A percentile compares a stretch with the other conserved stretches of the same genome.
Evolutionary conservation across 2,329 filamentous ascomycete genomes (phyloP).

Genomic region (Dactylonectria macrodidyma): DNA sequence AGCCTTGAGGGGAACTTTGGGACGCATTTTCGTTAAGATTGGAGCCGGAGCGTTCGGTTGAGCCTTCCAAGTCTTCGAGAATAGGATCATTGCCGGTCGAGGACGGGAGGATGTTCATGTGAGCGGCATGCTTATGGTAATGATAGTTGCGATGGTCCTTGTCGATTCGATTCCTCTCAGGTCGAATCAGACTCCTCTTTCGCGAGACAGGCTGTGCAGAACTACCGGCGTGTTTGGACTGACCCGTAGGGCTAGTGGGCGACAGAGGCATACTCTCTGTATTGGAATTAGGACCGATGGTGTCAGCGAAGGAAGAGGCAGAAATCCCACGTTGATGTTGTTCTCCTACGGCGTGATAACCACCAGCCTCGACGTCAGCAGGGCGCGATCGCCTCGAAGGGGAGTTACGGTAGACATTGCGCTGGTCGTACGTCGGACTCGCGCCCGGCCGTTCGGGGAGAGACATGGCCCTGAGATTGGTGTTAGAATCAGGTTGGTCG

Average conservation of each 20-base stretch:
- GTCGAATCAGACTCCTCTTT: conserved; percentile 90
- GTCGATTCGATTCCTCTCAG: conserved; percentile 89
- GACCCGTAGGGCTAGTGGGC: conserved; percentile 55
- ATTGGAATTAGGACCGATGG: conserved; percentile 69
- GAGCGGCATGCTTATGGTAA: conserved; percentile 94
- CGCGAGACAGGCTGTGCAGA: conserved; percentile 64
- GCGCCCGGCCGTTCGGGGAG: conserved; percentile 76
- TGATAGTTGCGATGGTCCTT: conserved; percentile 94
- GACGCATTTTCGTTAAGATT: conserved; percentile 63
- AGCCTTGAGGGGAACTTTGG: conserved; percentile 59
- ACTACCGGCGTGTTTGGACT: conserved; percentile 48
- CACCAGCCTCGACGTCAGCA: conserved; percentile 79
- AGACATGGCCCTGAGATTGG: conserved; percentile 67
- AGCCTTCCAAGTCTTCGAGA: conserved; percentile 81
- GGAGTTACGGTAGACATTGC: conserved; percentile 77
- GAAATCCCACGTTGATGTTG: conserved; percentile 71
- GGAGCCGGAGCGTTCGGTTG: conserved; percentile 67
- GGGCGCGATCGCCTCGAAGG: conserved; percentile 76
- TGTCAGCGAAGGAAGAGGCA: conserved; percentile 71
- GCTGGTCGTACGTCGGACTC: conserved; percentile 72
- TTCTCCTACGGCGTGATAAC: conserved; percentile 61
- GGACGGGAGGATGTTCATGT: conserved; percentile 92
- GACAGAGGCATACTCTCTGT: conserved; percentile 71
- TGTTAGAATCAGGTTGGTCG: conserved; percentile 39
- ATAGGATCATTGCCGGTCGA: conserved; percentile 94